A percentile compares a stretch with the other conserved stretches of the same genome.
These are phyloP conservation scores for Colletotrichum agaves DNA, from an alignment of 2,329 filamentous ascomycete species.

Conservation along the genomic window DNA sequence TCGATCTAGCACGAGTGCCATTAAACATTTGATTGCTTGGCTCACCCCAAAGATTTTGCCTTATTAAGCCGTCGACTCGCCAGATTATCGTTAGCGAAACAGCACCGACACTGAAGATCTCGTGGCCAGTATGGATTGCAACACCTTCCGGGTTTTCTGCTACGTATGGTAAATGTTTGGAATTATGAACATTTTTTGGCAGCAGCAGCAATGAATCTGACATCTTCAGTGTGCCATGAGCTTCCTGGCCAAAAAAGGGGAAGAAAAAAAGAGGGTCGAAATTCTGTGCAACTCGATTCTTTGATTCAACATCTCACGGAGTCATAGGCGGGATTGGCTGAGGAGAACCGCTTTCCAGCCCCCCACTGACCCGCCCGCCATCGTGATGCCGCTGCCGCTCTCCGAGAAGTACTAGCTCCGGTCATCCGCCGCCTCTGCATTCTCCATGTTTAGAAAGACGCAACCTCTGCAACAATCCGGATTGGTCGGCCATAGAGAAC, in stretches of 20 bases:
- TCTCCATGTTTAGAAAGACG: not conserved
- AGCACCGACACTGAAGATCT: slow-evolving; percentile 13
- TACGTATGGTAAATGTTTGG: not conserved
- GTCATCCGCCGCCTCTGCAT: slow-evolving; percentile 20
- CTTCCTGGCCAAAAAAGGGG: slow-evolving; percentile 4
- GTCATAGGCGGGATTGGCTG: not conserved
- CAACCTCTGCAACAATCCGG: not conserved
- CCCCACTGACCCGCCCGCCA: slow-evolving; percentile 11
- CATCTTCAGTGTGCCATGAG: slow-evolving; percentile 5
- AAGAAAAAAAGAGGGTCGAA: not conserved
- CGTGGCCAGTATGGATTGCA: not conserved
- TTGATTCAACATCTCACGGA: not conserved
- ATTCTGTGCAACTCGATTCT: slow-evolving; percentile 20
- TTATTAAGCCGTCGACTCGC: not conserved
- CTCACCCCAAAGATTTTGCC: slow-evolving; percentile 10
- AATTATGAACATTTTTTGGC: not conserved
- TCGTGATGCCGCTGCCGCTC: slow-evolving; percentile 6
- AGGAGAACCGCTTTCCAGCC: slow-evolving; percentile 19
- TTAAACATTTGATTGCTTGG: slow-evolving; percentile 14
- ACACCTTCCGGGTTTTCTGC: no score
- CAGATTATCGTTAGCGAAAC: slow-evolving; percentile 6
- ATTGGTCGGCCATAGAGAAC: slow-evolving; percentile 13
- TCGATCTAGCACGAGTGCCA: slow-evolving; percentile 5
- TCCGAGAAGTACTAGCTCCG: slow-evolving; percentile 13
- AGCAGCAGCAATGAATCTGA: not conserved